Base-by-base conservation (phyloP, 108 stramenopile genomes). In the Mediolabrus comicus region DNA sequence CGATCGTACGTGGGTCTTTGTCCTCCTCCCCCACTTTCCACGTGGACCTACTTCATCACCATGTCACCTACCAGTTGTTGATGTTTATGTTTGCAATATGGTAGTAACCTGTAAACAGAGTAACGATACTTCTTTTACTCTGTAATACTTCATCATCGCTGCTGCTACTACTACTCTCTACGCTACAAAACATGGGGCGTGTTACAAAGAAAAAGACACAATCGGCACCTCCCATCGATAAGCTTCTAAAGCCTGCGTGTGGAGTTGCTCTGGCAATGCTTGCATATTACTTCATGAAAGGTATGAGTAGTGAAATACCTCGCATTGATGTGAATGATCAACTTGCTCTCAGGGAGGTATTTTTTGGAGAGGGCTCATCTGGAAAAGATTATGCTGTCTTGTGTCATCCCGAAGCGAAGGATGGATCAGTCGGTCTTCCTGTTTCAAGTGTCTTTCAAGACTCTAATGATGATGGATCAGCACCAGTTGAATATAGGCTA, bases 371-470 rank as follows among this genome's bases (percentile, higher is more conserved):
- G 71, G 88, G 82, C 4, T 53, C 62, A 10, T 61, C 43, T 7
- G 79, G 84, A 0, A 84, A 87, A 26, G 79, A 88, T 69, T 91
- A 84, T 75, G 92, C 81, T 7, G 87, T 90, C 3, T 55, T 94
- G 25, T 94, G 92, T 75, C 89, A 93, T 27, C 79, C 72, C 1
- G 62, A 69, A 19, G 62, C 56, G 43, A 76, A 71, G 33, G 72
- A 73, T 52, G 76, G 72, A 60, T 77, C 80, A 28, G 75, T 66
- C 9, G 61, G 51, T 14, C 59, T 75, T 11, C 92, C 90, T 30
- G 69, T 91, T 19, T 81, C 79, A 28, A 80, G 77, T 51, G 92
- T 94, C 22, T 94, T 94, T 66, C 80, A 76, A 41, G 92, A 94
- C 60, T 87, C 92, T 8, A 68, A 75, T 24, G 79, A 75, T 14